Percentiles rank a stretch among this genome's conserved stretches.
Conservation (phyloP, 75 land plant species). For the Selaginella moellendorffii region DNA sequence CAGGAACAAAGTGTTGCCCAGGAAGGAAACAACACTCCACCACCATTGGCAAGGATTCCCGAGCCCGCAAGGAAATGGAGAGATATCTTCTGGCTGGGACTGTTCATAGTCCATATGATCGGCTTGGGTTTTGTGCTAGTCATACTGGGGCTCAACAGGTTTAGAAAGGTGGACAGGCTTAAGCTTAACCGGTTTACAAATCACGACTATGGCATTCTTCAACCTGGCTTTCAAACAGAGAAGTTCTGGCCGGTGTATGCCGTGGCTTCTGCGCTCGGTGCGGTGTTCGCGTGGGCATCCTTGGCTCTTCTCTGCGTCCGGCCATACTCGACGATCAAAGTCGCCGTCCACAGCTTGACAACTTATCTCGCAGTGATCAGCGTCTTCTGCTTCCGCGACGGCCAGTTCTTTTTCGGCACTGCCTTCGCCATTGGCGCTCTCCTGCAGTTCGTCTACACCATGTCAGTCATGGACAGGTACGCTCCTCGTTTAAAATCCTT, state of each 20-base stretch:
- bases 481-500: neutral
- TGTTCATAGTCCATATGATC: conserved; percentile 46
- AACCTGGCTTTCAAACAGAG: conserved; percentile 37
- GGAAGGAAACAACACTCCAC: conserved; percentile 23
- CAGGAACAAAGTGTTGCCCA: conserved; percentile 11
- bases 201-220: neutral
- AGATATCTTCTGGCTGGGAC: conserved; percentile 63
- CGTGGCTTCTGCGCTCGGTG: conserved; percentile 54
- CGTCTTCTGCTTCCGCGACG: conserved; percentile 65
- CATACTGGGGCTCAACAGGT: conserved; percentile 52
- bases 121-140: conserved; percentile 41
- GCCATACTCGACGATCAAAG: conserved; percentile 51
- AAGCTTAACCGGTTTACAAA: conserved; percentile 34
- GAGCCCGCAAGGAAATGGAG: conserved; percentile 45
- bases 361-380: conserved; percentile 79
- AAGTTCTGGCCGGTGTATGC: conserved; percentile 72
- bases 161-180: conserved; percentile 41
- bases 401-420: conserved; percentile 72
- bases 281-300: conserved; percentile 49
- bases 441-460: conserved; percentile 72
- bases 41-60: conserved; percentile 17
- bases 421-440: conserved; percentile 73
- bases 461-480: conserved; percentile 89
- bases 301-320: conserved; percentile 46
- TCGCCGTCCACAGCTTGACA: conserved; percentile 63